Evolutionary conservation across 495 filamentous ascomycete genomes (phyloP).

Genomic region (Xanthoparmelia taractica): DNA sequence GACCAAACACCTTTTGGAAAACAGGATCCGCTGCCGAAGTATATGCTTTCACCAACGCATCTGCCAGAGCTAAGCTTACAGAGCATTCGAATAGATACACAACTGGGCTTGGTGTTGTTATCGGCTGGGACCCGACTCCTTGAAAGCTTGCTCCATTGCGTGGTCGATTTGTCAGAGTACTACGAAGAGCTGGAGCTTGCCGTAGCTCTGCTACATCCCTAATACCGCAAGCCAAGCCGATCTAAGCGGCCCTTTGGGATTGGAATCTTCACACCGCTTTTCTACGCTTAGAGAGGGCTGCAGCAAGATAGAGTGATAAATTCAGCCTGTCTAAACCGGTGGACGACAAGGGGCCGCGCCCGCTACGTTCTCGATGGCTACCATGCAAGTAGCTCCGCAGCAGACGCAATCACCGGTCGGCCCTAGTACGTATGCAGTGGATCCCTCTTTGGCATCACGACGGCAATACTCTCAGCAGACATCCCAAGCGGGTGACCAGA

Average conservation of each 20-base stretch:
- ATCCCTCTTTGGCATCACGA: slow-evolving; percentile 38
- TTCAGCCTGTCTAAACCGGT: not conserved
- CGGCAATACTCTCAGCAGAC: slow-evolving; percentile 38
- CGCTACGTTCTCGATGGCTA: slow-evolving; percentile 37
- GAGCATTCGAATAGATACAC: too few relatives aligned
- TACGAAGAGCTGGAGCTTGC: not conserved
- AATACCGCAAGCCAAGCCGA: not conserved
- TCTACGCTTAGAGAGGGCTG: not conserved
- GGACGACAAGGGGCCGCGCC: not conserved
- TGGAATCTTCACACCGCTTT: not conserved
- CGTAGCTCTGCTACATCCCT: not conserved
- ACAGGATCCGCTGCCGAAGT: not conserved
- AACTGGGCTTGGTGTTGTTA: not conserved
- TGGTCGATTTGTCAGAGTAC: not conserved
- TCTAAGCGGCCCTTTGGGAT: not conserved
- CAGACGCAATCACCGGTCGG: slow-evolving; percentile 42
- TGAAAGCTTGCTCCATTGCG: not conserved
- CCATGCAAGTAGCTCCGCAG: slow-evolving; percentile 47
- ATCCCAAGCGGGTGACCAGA: slow-evolving; percentile 29
- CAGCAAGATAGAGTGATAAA: not conserved
- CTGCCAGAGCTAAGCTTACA: not conserved
- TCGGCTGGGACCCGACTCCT: not conserved
- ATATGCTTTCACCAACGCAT: not conserved
- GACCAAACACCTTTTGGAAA: not conserved
- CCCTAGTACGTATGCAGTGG: slow-evolving; percentile 40